Evolutionary conservation across 2,329 filamentous ascomycete species (phyloP).

Genomic region (Blastomyces gilchristii): DNA sequence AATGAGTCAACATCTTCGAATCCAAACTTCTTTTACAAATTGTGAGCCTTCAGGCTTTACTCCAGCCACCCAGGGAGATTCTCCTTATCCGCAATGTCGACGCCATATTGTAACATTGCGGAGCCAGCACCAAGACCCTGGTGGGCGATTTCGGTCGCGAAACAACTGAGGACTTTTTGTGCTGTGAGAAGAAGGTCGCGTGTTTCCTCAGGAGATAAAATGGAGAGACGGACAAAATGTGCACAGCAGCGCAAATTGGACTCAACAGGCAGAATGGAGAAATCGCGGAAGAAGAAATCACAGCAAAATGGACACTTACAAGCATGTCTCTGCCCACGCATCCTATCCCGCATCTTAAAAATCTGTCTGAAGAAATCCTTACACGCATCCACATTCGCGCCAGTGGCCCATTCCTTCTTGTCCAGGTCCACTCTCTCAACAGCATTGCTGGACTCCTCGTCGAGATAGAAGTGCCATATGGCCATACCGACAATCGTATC

Average conservation of each 20-base stretch:
- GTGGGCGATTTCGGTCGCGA: slow-evolving; percentile 26
- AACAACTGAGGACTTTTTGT: slow-evolving; percentile 21
- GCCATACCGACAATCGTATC: slow-evolving; percentile 16
- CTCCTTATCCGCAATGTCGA: slow-evolving; percentile 16
- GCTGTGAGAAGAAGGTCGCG: not conserved
- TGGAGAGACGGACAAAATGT: not conserved
- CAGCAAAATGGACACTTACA: slow-evolving; percentile 10
- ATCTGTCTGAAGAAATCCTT: slow-evolving; percentile 14
- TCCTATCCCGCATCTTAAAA: slow-evolving; percentile 11
- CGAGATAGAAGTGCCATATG: slow-evolving; percentile 15
- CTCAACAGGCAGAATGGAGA: not conserved
- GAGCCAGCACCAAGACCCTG: slow-evolving; percentile 23
- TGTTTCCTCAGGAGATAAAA: not conserved
- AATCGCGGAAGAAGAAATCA: not conserved
- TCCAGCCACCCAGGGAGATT: slow-evolving; percentile 21
- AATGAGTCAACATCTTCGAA: slow-evolving; percentile 19
- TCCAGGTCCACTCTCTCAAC: slow-evolving; percentile 10
- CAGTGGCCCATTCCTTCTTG: slow-evolving; percentile 11
- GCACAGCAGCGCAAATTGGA: not conserved
- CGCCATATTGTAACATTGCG: slow-evolving; percentile 20
- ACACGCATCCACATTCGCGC: slow-evolving; percentile 12
- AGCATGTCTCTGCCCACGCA: slow-evolving; percentile 11
- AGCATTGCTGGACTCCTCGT: slow-evolving; percentile 10
- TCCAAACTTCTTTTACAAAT: slow-evolving; percentile 22
- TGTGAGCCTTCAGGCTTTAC: slow-evolving; percentile 19